Evolutionary conservation across 2,329 filamentous ascomycete species (phyloP).

Genomic region (Alternaria novae-zelandiae): DNA sequence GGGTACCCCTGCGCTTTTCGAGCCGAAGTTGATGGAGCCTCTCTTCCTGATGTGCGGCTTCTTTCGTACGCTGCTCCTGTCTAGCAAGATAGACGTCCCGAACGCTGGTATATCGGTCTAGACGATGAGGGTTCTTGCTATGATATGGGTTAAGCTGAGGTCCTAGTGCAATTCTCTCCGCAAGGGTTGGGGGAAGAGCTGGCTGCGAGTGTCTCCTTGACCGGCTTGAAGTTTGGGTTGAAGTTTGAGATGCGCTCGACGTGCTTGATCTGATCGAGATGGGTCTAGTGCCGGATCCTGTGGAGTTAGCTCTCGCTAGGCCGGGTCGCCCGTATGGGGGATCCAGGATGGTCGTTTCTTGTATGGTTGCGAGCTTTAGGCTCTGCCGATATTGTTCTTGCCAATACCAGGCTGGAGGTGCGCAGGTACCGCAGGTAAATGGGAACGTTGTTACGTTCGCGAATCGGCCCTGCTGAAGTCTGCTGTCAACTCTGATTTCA

Average conservation of each 20-base stretch:
- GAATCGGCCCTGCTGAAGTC: background rate
- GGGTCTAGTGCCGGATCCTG: conserved; percentile 2
- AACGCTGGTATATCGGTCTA: background rate
- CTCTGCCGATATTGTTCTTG: background rate
- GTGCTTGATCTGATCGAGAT: conserved; percentile 1
- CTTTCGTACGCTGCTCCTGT: conserved; percentile 1
- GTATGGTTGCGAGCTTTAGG: conserved; percentile 1
- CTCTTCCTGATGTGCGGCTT: conserved; percentile 12
- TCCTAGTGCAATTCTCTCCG: conserved; percentile 9
- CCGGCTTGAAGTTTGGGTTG: background rate
- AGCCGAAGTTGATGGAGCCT: conserved; percentile 13
- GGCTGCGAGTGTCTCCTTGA: conserved; percentile 8
- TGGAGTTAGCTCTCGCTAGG: conserved; percentile 7
- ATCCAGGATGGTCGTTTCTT: conserved; percentile 14
- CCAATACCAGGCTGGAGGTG: conserved; percentile 9
- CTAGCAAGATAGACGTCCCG: conserved; percentile 3
- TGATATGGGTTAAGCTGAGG: conserved; percentile 13
- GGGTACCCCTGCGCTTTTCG: conserved; percentile 5
- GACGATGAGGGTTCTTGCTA: conserved; percentile 4
- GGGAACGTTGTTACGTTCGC: conserved; percentile 19
- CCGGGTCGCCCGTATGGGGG: conserved; percentile 4
- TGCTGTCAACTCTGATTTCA: background rate
- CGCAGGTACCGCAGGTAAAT: conserved; percentile 12
- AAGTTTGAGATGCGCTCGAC: background rate
- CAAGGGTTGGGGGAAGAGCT: conserved; percentile 5